Evolutionary conservation across 2,329 filamentous ascomycete genomes (phyloP), one percentile per base, ranked within the genome.

Genomic region (Myrmaecium sp.): DNA sequence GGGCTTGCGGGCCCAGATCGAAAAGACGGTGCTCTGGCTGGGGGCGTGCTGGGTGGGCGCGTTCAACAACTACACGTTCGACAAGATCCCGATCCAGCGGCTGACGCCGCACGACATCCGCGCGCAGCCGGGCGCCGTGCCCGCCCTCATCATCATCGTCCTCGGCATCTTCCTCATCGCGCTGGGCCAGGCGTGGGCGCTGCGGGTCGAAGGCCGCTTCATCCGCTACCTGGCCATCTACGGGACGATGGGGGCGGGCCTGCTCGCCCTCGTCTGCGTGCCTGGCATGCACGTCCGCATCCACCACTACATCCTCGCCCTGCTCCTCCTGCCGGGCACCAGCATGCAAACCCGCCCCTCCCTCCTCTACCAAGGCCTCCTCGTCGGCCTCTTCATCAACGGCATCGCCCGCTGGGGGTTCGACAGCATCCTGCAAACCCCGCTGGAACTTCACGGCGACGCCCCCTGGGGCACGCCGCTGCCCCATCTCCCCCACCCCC

Each of bases 391-490:
- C 0, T 95, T 94, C 50, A 74, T 94, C 54, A 94, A 94, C 46
- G 86, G 89, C 27, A 72, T 91, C 32, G 86, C 84, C 4, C 68
- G 86, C 22, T 95, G 89, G 89, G 84, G 84, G 1, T 98, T 92
- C 48, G 84, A 82, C 34, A 66, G 77, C 1, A 70, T 98, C 24
- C 65, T 98, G 10, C 75, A 98, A 52, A 95, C 89, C 0, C 69
- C 79, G 0, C 64, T 53, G 1, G 71, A 73, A 1, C 55, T 98
- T 14, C 71, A 72, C 28, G 72, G 55, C 17, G 57, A 61, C 22
- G 52, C 51, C 0, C 53, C 52, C n/a, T 39, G 54, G 14, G 69
- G 69, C 7, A 72, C 70, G 0, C 52, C 67, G 0, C 59, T 89
- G 2, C 81, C 60, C 2, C 21, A 40, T 1, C 46, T 63, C 17